Evolutionary conservation across 2,329 filamentous ascomycete species (phyloP), one percentile per base, ranked within the genome.

Genomic region (Aspergillus neoniger): DNA sequence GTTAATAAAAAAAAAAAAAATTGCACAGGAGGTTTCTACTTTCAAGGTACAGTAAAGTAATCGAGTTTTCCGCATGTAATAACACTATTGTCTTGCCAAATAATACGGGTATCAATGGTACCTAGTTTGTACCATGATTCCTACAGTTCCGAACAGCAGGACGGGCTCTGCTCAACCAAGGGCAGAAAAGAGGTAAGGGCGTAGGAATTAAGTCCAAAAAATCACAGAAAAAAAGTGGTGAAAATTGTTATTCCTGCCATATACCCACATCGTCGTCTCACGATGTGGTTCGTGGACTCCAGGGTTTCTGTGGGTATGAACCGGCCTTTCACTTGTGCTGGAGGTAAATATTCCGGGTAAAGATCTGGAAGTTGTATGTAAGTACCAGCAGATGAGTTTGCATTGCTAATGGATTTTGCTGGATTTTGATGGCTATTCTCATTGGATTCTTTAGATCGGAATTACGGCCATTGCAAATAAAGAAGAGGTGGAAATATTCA

Each of bases 301-400:
- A 67, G 65, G 65, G 67, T 64, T 70, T 67, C 62, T 67, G 68
- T 70, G 68, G 68, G 66, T 65, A 68, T 68, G 62, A 65, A 60
- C 62, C 62, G 57, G 21, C 38, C 51, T 57, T 59, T 61, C 43
- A 36, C 60, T 57, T 49, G 55, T 57, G n/a, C 56, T 58, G 32
- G 32, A 36, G 32, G 47, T 53, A 60, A 43, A 32, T 58, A 58
- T 38, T 58, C 25, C 48, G 25, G 47, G 19, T 48, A 38, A 36
- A 52, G 50, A 39, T 23, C 30, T 52, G 50, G 12, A 39, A 30
- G 7, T 57, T n/a, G 14, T 43, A 28, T 43, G 52, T 43, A 47
- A 17, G 43, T 59, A 48, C 53, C 52, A 55, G 47, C 44, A 25
- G 25, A n/a, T 9, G 14, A 39, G 9, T 39, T 38, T 19, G 50